phyloP scores from a whole-genome alignment of 441 rosid genomes.

The Sinapis alba region DNA sequence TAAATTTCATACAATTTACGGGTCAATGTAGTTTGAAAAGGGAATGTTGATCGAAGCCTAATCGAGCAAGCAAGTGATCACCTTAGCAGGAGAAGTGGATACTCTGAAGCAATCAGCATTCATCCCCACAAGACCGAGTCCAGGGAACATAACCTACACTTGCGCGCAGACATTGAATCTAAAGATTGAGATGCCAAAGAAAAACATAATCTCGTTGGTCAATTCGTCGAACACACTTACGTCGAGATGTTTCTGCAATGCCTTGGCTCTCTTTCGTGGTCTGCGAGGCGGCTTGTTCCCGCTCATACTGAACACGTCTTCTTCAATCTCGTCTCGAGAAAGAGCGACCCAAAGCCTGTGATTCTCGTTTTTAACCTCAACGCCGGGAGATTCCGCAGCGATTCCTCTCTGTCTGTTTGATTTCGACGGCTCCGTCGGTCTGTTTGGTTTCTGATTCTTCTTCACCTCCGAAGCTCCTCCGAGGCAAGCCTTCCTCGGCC shows the following conservation, averaged over 20 bases:
- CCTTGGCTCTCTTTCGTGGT: slow-evolving; percentile 74
- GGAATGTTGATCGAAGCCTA: slow-evolving; percentile 10
- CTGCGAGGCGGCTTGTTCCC: slow-evolving; percentile 78
- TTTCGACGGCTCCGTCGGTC: slow-evolving; percentile 50
- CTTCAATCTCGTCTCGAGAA: slow-evolving; percentile 86
- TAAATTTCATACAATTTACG: not conserved
- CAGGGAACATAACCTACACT: slow-evolving; percentile 74
- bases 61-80: slow-evolving; percentile 11
- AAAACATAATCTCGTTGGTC: not conserved
- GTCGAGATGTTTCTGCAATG: slow-evolving; percentile 74
- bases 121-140: slow-evolving; percentile 77
- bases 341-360: slow-evolving; percentile 73
- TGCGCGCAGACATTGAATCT: no score
- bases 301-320: slow-evolving; percentile 78
- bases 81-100: slow-evolving; percentile 66
- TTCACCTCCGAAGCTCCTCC: slow-evolving; percentile 34
- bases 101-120: slow-evolving; percentile 72
- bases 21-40: slow-evolving; percentile 12
- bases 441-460: slow-evolving; percentile 29
- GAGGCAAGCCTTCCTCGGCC: slow-evolving; percentile 64
- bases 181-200: no score
- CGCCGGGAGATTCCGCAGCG: slow-evolving; percentile 51
- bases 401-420: slow-evolving; percentile 64
- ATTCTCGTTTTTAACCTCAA: slow-evolving; percentile 58
- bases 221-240: slow-evolving; percentile 53